These are phyloP conservation scores for Spinellus fusiger DNA, from an alignment of 192 early-diverging fungal species.

Conservation along the genomic window DNA sequence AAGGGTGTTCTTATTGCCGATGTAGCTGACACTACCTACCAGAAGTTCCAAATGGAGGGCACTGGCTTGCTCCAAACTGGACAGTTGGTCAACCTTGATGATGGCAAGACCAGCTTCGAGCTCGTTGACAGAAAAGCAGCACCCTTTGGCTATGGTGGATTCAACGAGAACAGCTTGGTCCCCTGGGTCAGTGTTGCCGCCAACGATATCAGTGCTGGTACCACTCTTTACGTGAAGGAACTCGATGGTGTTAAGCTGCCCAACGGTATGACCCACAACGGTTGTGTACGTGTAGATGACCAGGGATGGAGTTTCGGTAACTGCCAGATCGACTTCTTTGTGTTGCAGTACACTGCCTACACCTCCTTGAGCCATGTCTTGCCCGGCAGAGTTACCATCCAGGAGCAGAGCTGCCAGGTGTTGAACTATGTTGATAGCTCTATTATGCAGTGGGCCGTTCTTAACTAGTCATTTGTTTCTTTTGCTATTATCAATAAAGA, in stretches of 20 bases:
- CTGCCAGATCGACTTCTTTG: constrained; percentile 33
- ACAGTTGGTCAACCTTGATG: constrained; percentile 24
- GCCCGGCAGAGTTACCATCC: constrained; percentile 8
- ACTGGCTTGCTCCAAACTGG: constrained; percentile 30
- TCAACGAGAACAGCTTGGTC: constrained; percentile 11
- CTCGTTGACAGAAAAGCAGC: constrained; percentile 14
- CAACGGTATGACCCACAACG: constrained; percentile 36
- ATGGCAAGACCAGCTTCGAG: constrained; percentile 6
- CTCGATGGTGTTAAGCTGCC: constrained; percentile 27
- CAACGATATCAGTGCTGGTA: constrained; percentile 33
- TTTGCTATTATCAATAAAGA: neutral
- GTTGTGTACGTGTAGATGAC: constrained; percentile 39
- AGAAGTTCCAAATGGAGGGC: constrained; percentile 38
- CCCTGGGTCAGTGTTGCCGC: constrained; percentile 36
- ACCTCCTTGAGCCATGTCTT: neutral
- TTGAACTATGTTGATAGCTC: constrained; percentile 11
- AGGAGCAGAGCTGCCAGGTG: constrained; percentile 11
- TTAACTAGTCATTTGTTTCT: neutral
- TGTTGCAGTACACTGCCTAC: constrained; percentile 11
- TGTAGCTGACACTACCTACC: constrained; percentile 21
- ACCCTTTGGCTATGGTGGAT: constrained; percentile 20
- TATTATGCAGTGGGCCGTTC: constrained; percentile 18
- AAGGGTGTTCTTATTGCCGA: constrained; percentile 24
- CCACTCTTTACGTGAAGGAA: constrained; percentile 28
- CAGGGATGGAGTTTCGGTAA: constrained; percentile 24